These are phyloP conservation scores for Globisporangium cylindrosporum DNA, from an alignment of 352 stramenopile genomes.

Conservation along the genomic window DNA sequence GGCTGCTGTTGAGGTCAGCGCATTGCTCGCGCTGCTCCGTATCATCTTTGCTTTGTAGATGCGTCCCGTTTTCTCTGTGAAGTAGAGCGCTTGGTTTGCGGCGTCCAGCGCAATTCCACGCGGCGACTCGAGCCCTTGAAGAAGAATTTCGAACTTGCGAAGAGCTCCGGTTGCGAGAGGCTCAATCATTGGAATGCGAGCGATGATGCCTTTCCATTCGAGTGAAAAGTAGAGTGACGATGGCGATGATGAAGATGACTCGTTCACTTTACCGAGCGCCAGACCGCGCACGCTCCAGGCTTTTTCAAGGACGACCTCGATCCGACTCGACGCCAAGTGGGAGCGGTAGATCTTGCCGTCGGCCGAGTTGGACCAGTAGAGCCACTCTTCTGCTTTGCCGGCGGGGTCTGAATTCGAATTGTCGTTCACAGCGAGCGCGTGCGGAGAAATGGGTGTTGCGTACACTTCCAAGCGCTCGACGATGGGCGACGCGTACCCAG, in stretches of 20 bases:
- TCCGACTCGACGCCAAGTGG: constrained; percentile 37
- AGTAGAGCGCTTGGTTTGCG: constrained; percentile 40
- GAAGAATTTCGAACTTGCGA: constrained; percentile 18
- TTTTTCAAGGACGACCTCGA: constrained; percentile 38
- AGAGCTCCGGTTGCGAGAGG: neutral
- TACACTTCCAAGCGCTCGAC: constrained; percentile 47
- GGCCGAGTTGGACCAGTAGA: constrained; percentile 73
- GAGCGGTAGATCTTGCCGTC: constrained; percentile 66
- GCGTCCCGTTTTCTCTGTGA: constrained; percentile 69
- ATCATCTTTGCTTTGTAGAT: constrained; percentile 35
- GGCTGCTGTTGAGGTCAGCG: neutral
- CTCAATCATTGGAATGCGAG: constrained; percentile 17
- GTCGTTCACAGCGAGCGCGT: constrained; percentile 47
- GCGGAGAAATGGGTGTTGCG: constrained; percentile 32
- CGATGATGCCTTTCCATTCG: constrained; percentile 57
- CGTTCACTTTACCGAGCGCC: constrained; percentile 18
- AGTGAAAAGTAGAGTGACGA: constrained; percentile 51
- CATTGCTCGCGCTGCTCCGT: constrained; percentile 13
- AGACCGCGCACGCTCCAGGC: constrained; percentile 59
- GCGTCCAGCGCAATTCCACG: constrained; percentile 47
- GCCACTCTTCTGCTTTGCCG: constrained; percentile 23
- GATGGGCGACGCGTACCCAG: constrained; percentile 43
- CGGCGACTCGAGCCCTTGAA: constrained; percentile 43
- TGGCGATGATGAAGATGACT: neutral
- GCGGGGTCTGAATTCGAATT: neutral